These are phyloP conservation scores for Aspergillus nidulans DNA, from an alignment of 495 filamentous ascomycete species.

Conservation along the genomic window DNA sequence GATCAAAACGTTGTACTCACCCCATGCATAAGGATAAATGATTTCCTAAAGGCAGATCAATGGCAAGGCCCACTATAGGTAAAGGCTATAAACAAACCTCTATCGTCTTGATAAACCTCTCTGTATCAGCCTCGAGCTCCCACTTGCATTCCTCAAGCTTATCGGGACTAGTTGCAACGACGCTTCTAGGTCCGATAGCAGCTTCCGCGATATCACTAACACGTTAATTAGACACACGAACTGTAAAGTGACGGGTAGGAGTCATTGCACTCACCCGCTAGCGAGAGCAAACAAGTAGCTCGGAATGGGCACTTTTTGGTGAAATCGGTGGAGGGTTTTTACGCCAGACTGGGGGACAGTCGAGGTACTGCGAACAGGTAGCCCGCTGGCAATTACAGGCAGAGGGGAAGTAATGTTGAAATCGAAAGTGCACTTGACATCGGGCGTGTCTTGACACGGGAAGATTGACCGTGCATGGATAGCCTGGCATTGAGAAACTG, in stretches of 20 bases:
- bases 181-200: constrained; percentile 76
- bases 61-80: not conserved
- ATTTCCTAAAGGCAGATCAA: constrained; percentile 48
- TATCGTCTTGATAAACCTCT: constrained; percentile 82
- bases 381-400: constrained; percentile 82
- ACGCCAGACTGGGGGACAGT: constrained; percentile 32
- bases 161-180: constrained; percentile 81
- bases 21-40: constrained; percentile 87
- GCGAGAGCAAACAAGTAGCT: constrained; percentile 91
- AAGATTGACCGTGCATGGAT: constrained; percentile 91
- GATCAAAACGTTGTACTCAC: constrained; percentile 88
- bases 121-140: constrained; percentile 85
- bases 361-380: constrained; percentile 55
- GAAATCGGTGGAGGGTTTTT: constrained; percentile 67
- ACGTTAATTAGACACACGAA: not conserved
- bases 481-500: constrained; percentile 91
- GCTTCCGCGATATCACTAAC: constrained; percentile 72
- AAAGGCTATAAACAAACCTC: constrained; percentile 48
- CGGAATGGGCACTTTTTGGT: constrained; percentile 87
- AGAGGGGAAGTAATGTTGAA: constrained; percentile 85
- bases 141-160: constrained; percentile 78
- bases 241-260: not conserved
- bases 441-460: constrained; percentile 95
- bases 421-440: constrained; percentile 84
- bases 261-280: constrained; percentile 53